Conservation (phyloP, 1,284 basidiomycete species). For the Trichosporon asahii region DNA sequence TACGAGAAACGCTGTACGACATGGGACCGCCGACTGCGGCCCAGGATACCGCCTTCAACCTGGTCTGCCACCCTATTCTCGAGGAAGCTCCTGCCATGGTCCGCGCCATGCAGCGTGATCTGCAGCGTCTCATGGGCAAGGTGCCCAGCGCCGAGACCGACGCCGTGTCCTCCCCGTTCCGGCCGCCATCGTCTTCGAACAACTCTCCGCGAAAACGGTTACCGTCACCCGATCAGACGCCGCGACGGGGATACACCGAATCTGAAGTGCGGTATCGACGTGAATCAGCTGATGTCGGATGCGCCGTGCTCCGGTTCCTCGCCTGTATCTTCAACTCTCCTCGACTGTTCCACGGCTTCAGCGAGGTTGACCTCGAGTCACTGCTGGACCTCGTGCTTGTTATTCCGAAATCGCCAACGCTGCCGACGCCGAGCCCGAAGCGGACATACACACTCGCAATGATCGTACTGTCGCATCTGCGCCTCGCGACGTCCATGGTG, state of each 20-base stretch:
- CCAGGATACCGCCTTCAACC: neutral
- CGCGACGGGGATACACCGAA: conserved; percentile 44
- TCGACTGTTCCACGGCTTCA: conserved; percentile 36
- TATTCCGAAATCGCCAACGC: conserved; percentile 44
- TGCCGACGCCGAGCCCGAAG: conserved; percentile 49
- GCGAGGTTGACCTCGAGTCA: conserved; percentile 42
- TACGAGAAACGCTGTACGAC: conserved; percentile 29
- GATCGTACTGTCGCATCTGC: conserved; percentile 39
- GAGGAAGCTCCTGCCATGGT: conserved; percentile 46
- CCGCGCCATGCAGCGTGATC: conserved; percentile 43
- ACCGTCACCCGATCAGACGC: neutral
- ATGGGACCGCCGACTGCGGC: conserved; percentile 16
- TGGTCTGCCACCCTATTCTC: conserved; percentile 28
- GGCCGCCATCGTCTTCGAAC: conserved; percentile 15
- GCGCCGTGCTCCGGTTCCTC: conserved; percentile 39
- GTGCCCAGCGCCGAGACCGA: conserved; percentile 34
- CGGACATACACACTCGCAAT: conserved; percentile 49
- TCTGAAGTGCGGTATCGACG: conserved; percentile 48
- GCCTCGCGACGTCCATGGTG: conserved; percentile 35
- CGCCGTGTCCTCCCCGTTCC: conserved; percentile 32
- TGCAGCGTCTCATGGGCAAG: conserved; percentile 41
- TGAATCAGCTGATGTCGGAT: conserved; percentile 47
- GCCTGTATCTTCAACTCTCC: conserved; percentile 32
- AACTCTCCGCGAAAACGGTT: neutral
- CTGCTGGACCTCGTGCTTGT: conserved; percentile 44